Percentiles rank a stretch among this genome's conserved stretches.
Evolutionary conservation across 441 rosid genomes (phyloP).

Genomic region (Arabidopsis hybrid): DNA sequence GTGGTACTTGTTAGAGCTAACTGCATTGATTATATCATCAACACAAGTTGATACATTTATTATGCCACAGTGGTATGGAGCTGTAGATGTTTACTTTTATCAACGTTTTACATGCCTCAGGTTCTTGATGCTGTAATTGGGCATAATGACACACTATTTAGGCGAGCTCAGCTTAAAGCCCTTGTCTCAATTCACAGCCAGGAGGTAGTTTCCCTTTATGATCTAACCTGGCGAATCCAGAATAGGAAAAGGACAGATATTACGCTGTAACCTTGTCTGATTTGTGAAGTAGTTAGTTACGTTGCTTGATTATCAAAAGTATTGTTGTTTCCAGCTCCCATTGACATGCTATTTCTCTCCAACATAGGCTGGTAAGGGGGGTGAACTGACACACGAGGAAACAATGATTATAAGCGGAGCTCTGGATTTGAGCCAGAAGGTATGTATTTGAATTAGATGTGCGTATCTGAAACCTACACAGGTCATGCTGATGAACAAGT

Average conservation of each 20-base stretch:
- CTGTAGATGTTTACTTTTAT: conserved; percentile 27
- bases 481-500: background rate
- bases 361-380: conserved; percentile 79
- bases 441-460: conserved; percentile 32
- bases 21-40: conserved; percentile 22
- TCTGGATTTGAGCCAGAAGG: conserved; percentile 76
- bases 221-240: conserved; percentile 5
- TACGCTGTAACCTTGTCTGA: conserved; percentile 10
- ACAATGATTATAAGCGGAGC: conserved; percentile 83
- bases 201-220: conserved; percentile 55
- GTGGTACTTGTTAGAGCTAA: conserved; percentile 7
- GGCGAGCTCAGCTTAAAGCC: conserved; percentile 76
- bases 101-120: conserved; percentile 46
- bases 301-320: conserved; percentile 24
- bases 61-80: conserved; percentile 2
- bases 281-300: conserved; percentile 19
- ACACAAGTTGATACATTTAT: conserved; percentile 29
- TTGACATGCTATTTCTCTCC: conserved; percentile 39
- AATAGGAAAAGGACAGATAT: background rate
- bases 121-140: conserved; percentile 67
- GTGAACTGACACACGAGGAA: conserved; percentile 82
- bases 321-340: conserved; percentile 37
- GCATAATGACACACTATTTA: conserved; percentile 63
- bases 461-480: conserved; percentile 1
- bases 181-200: conserved; percentile 72